phyloP scores from a whole-genome alignment of 2,329 filamentous ascomycete species.

The Pseudogymnoascus sp. region DNA sequence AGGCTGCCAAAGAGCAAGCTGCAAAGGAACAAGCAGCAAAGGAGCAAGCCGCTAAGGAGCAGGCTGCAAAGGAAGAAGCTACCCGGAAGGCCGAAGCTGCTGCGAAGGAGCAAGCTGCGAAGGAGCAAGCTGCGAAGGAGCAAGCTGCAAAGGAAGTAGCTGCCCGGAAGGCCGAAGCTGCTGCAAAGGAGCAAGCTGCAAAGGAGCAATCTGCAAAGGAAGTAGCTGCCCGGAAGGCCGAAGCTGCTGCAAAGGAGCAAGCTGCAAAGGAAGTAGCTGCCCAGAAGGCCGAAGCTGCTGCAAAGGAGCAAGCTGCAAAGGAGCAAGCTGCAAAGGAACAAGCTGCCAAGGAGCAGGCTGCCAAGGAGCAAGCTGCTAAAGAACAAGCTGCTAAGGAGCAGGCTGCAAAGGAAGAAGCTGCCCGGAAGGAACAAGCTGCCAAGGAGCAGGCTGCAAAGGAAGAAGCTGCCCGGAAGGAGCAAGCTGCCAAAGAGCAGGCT shows the following conservation, averaged over 20 bases:
- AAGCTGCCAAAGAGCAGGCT: background rate
- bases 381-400: background rate
- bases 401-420: background rate
- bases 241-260: background rate
- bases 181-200: background rate
- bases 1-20: background rate
- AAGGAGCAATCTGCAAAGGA: background rate
- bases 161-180: background rate
- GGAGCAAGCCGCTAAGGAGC: background rate
- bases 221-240: background rate
- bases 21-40: background rate
- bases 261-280: background rate
- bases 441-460: background rate
- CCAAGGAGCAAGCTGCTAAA: background rate
- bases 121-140: background rate
- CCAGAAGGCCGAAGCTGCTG: background rate
- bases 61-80: background rate
- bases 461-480: background rate
- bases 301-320: background rate
- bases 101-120: background rate
- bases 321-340: background rate
- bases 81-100: background rate
- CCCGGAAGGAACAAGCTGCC: background rate
- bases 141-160: background rate
- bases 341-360: background rate